A percentile compares a stretch with the other conserved stretches of the same genome.
These are phyloP conservation scores for Apiospora sp. DNA, from an alignment of 2,329 filamentous ascomycete genomes.

Conservation along the genomic window DNA sequence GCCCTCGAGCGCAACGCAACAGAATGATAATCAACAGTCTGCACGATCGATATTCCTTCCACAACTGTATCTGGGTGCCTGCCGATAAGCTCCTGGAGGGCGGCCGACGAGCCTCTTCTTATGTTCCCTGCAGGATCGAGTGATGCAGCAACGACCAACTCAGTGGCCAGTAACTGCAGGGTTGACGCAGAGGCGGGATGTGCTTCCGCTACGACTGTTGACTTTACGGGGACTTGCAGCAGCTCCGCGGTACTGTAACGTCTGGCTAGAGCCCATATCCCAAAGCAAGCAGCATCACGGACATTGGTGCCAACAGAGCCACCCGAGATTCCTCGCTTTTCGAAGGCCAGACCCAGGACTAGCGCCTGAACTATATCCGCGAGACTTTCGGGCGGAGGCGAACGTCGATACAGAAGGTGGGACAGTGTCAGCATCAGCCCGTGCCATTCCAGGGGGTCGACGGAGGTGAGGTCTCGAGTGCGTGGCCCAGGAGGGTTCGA, in stretches of 20 bases:
- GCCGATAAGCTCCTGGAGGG: slow-evolving; percentile 91
- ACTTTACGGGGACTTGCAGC: slow-evolving; percentile 62
- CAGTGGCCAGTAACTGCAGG: slow-evolving; percentile 79
- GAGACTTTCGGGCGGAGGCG: slow-evolving; percentile 75
- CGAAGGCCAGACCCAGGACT: slow-evolving; percentile 82
- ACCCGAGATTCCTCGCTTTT: slow-evolving; percentile 87
- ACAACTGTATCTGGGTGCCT: slow-evolving; percentile 86
- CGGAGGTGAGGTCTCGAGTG: slow-evolving; percentile 71
- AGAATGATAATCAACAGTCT: slow-evolving; percentile 90
- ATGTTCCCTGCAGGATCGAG: slow-evolving; percentile 94
- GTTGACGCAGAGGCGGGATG: slow-evolving; percentile 56
- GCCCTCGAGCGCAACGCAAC: slow-evolving; percentile 88
- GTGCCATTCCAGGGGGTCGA: slow-evolving; percentile 89
- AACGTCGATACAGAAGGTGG: slow-evolving; percentile 85
- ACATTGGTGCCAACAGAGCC: slow-evolving; percentile 88
- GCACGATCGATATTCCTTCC: slow-evolving; percentile 85
- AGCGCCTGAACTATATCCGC: slow-evolving; percentile 79
- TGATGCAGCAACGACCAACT: slow-evolving; percentile 82
- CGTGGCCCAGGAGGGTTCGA: slow-evolving; percentile 43
- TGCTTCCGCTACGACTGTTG: slow-evolving; percentile 51
- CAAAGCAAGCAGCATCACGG: slow-evolving; percentile 94
- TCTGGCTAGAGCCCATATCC: slow-evolving; percentile 90
- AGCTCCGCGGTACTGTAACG: slow-evolving; percentile 86
- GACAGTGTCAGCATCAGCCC: slow-evolving; percentile 87
- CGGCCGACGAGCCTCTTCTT: slow-evolving; percentile 88